Evolutionary conservation across 2,329 filamentous ascomycete genomes (phyloP), one percentile per base, ranked within the genome.

Genomic region (Helotiales sp.): DNA sequence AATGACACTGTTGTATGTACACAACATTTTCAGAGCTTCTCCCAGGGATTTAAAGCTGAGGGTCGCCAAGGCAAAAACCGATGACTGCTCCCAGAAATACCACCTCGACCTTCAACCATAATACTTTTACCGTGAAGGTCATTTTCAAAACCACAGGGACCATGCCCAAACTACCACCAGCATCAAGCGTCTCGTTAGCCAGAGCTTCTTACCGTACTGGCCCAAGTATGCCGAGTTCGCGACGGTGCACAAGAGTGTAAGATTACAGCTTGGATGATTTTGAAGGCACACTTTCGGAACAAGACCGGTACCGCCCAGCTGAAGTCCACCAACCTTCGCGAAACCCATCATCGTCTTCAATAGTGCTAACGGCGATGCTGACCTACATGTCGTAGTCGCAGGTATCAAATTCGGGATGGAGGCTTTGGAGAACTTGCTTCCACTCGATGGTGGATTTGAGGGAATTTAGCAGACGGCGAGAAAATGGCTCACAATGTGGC

Each of bases 291-390:
- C 27, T 29, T 27, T 2, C 47, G 42, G 55, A 89, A 90, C 60
- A 74, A 66, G 1, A 80, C 80, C 6, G 88, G 88, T 10, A 80
- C 77, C 1, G 86, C 91, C 5, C 79, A 72, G 3, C 79, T 91
- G 6, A 76, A 75, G 17, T 85, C 82, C 0, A 72, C 80, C 0
- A 80, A 90, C 67, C 87, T 87, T 0, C 80, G 82, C 1, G 86
- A 89, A 55, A 74, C 78, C 8, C 88, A 88, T 85, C 74, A 82
- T 84, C 70, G 85, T 80, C 70, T 86, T 82, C 72, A 44, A 52
- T 19, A 50, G 29, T 7, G 31, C 57, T n/a, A 40, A 38, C 7
- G 50, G 49, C 13, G 51, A 47, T 25, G 47, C 48, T 12, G 58
- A 54, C 40, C 17, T 74, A 81, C 62, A 73, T 3, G 70, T 73